These are phyloP conservation scores for Magnaporthiopsis rhizophila DNA, from an alignment of 2,329 filamentous ascomycete species.

Conservation along the genomic window DNA sequence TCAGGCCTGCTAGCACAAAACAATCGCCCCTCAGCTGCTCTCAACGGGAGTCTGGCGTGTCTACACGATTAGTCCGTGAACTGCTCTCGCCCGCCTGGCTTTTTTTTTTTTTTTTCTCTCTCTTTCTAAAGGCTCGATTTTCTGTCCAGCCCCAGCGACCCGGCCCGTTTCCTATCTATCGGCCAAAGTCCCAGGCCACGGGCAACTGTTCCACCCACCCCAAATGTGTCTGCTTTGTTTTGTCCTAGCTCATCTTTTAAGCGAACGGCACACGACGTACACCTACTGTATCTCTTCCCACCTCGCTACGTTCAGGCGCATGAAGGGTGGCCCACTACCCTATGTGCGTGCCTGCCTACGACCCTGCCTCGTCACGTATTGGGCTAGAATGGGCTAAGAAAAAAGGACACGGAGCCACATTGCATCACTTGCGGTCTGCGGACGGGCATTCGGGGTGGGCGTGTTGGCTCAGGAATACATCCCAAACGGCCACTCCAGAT, in stretches of 20 bases:
- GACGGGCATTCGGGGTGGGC: neutral
- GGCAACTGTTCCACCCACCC: neutral
- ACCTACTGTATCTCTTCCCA: no score
- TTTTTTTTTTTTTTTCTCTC: neutral
- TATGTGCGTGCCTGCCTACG: neutral
- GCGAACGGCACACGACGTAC: neutral
- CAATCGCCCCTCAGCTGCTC: neutral
- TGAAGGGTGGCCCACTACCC: neutral
- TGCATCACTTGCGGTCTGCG: neutral
- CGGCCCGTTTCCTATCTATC: no score
- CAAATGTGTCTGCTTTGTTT: neutral
- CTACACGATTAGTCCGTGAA: neutral
- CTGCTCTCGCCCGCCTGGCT: neutral
- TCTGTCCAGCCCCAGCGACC: neutral
- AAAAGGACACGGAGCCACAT: neutral
- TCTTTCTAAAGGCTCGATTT: neutral
- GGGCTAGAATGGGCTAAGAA: neutral
- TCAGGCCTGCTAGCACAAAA: neutral
- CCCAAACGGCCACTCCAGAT: neutral
- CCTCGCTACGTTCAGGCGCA: neutral
- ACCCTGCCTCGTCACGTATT: neutral
- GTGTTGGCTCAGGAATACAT: neutral
- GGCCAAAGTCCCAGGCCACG: no score
- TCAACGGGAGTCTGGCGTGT: neutral
- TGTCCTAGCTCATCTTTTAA: neutral